Evolutionary conservation across 2,329 filamentous ascomycete species (phyloP), one percentile per base, ranked within the genome.

Genomic region (Trichophyton mentagrophytes): DNA sequence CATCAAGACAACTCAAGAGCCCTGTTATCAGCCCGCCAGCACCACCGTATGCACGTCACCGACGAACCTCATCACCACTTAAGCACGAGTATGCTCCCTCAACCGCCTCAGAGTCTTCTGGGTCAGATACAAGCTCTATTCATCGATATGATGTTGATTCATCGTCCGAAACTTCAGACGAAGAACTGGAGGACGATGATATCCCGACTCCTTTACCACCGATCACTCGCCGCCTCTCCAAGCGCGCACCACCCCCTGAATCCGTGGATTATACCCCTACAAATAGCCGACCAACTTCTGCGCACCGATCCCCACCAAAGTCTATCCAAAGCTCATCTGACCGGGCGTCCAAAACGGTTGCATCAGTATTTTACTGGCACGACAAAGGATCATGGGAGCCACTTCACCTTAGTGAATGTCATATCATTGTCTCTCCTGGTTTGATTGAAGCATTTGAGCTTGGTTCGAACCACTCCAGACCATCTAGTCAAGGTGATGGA

Each of bases 11-110:
- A 11, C 67, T 75, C 13, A 79, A 77, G 61, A 71, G 76, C 68
- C 74, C 77, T 62, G 61, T 79, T 70, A 65, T 85, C 71, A 69
- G 77, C 69, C 68, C 85, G 76, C 67, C 72, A 66, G 66, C 73
- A 61, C 68, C 76, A 64, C 70, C 74, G 70, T 67, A 72, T 67
- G 66, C 71, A 71, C 65, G 79, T 72, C 72, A 86, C 69, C 84
- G 91, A 51, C 84, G 90, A 17, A 87, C 85, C 1, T 97, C 93
- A 0, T 99, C 93, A 1, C 93, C 93, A 0, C 78, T 99, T 57
- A 99, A 99, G 76, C 92, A 97, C 70, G 92, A 99, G 74, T 99
- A 96, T 68, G 86, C 91, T 64, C 92, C 92, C 13, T 97, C 93
- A 15, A 85, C 83, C 5, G 83, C 82, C 53, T 85, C 84, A 0